phyloP scores from a whole-genome alignment of 192 early-diverging fungal genomes.

The Ambispora gerdemannii region DNA sequence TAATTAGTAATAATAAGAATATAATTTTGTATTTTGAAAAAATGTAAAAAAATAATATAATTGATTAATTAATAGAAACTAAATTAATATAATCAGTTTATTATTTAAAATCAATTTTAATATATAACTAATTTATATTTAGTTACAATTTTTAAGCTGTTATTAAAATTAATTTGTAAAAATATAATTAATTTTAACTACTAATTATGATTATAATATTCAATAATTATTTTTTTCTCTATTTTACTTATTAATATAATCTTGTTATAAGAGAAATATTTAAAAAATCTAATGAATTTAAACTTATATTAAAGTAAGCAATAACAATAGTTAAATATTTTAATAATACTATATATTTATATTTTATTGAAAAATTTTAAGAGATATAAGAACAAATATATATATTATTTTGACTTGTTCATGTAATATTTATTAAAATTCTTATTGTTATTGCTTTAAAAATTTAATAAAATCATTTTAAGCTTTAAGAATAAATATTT shows the following conservation, averaged over 20 bases:
- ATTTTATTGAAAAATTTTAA: slow-evolving; percentile 19
- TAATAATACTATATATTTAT: slow-evolving; percentile 10
- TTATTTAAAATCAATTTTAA: too few relatives aligned
- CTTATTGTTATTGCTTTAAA: slow-evolving; percentile 10
- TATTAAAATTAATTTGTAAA: too few relatives aligned
- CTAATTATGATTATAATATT: too few relatives aligned
- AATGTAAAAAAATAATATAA: too few relatives aligned
- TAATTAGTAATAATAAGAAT: too few relatives aligned
- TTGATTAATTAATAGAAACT: too few relatives aligned
- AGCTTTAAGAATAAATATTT: background rate
- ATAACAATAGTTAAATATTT: background rate
- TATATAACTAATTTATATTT: too few relatives aligned
- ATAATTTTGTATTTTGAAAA: too few relatives aligned
- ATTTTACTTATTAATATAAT: slow-evolving; percentile 10
- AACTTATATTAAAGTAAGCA: background rate
- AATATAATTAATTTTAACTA: too few relatives aligned
- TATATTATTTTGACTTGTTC: background rate
- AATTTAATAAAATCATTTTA: background rate
- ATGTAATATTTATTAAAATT: slow-evolving; percentile 1
- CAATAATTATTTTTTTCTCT: slow-evolving; percentile 5
- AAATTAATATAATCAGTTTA: too few relatives aligned
- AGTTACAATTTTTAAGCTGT: too few relatives aligned
- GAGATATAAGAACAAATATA: background rate
- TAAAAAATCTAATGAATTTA: slow-evolving; percentile 9
- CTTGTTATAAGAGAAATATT: slow-evolving; percentile 2